Base-by-base conservation (phyloP, 2,329 filamentous ascomycete genomes). In the Myotisia sp. region DNA sequence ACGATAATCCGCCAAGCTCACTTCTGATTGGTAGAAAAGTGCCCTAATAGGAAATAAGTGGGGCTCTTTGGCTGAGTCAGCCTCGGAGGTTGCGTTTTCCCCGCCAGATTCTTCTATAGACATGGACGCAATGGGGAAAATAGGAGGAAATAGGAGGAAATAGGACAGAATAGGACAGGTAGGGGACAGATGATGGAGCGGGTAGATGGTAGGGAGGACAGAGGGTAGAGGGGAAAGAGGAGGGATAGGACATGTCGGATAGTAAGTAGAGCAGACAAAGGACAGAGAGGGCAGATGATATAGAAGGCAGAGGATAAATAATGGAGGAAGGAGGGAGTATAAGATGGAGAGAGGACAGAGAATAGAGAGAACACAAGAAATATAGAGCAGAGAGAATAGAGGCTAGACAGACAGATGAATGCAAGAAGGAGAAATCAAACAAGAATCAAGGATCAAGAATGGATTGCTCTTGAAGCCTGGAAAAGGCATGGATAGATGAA, bases 361-460 rank as follows among this genome's bases (percentile, higher is more conserved):
- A 24, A 24, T 24, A 12, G 22, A 24, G 12, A 24, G 8, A 24
- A 24, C 8, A 8, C 12, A 12, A 24, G 22, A 24, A 24, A 24
- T 24, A n/a, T n/a, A n/a, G n/a, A n/a, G 22, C 8, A 24, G 2
- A 24, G 8, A 24, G 22, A 12, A 3, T 24, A 3, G 16, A 34
- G 14, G 26, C 18, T 14, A 18, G 19, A 26, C 14, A 34, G 17
- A 34, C 26, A 23, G 19, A 34, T 34, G 21, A 33, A 10, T 26
- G 18, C 31, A 34, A 14, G 9, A 22, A 4, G 4, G 19, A 32
- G 29, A 18, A 18, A 32, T 32, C 23, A 32, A 21, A 32, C 29
- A 32, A 13, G 23, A 8, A 29, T 16, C 10, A 32, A 12, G 23
- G 29, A 18, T 32, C 18, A 30, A 19, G 28, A 30, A 16, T 12